Percentiles rank a stretch among this genome's conserved stretches.
Conservation (phyloP, 2,329 filamentous ascomycete genomes). For the Penicillium sp. region DNA sequence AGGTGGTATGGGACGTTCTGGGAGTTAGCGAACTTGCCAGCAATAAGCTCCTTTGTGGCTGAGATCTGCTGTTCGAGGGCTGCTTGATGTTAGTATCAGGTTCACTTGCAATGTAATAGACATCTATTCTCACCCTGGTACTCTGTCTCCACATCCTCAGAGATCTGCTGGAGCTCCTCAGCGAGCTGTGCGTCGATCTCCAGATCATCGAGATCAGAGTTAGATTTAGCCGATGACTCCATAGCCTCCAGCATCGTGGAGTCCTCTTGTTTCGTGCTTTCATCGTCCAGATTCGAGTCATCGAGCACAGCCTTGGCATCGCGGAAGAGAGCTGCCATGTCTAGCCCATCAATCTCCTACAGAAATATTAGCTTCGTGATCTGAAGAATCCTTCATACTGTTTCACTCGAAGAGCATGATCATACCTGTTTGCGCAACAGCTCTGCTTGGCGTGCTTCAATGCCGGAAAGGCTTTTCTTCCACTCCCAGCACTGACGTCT, state of each 20-base stretch:
- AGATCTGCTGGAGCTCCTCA: conserved; percentile 46
- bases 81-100: conserved; percentile 9
- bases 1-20: conserved; percentile 73
- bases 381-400: background rate
- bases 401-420: background rate
- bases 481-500: conserved; percentile 74
- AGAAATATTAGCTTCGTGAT: background rate
- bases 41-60: conserved; percentile 50
- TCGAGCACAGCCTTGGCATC: conserved; percentile 45
- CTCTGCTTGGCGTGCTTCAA: conserved; percentile 51
- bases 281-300: conserved; percentile 42
- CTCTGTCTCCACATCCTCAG: conserved; percentile 47
- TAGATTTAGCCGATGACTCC: background rate
- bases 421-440: conserved; percentile 27
- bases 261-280: conserved; percentile 10
- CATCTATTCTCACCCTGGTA: conserved; percentile 42
- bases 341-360: conserved; percentile 22
- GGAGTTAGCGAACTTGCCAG: conserved; percentile 63
- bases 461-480: conserved; percentile 61
- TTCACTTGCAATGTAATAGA: background rate
- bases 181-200: conserved; percentile 44
- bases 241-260: background rate
- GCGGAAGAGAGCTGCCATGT: conserved; percentile 33
- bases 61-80: conserved; percentile 49
- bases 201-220: conserved; percentile 5